Conservation (phyloP, 2,329 filamentous ascomycete species). For the Arthrobotrys sinensis region DNA sequence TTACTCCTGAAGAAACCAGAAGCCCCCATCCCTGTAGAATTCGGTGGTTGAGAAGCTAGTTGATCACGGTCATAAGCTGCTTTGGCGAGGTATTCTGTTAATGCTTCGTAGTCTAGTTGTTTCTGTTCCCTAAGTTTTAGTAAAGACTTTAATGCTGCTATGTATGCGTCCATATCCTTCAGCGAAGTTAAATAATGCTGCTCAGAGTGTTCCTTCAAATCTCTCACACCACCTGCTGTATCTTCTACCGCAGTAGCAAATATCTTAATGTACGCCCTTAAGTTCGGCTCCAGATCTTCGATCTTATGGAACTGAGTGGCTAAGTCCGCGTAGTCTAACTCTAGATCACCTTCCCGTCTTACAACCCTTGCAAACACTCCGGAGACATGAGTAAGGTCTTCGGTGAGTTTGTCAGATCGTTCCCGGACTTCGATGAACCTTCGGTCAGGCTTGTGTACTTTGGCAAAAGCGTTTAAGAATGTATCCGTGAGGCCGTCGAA, state of each 20-base stretch:
- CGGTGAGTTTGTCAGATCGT: slow-evolving; percentile 91
- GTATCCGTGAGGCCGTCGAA: slow-evolving; percentile 97
- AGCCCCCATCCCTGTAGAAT: slow-evolving; percentile 73
- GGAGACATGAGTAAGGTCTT: slow-evolving; percentile 92
- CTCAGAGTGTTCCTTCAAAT: slow-evolving; percentile 91
- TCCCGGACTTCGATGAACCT: slow-evolving; percentile 95
- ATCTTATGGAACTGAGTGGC: slow-evolving; percentile 96
- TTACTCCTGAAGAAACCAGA: slow-evolving; percentile 91
- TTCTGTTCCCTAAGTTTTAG: slow-evolving; percentile 96
- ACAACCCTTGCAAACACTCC: slow-evolving; percentile 95
- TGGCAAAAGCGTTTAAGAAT: slow-evolving; percentile 96
- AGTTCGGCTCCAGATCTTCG: slow-evolving; percentile 86
- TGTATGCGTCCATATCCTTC: slow-evolving; percentile 96
- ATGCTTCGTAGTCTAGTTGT: slow-evolving; percentile 95
- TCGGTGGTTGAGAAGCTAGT: slow-evolving; percentile 71
- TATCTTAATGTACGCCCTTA: slow-evolving; percentile 84
- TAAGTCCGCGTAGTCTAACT: slow-evolving; percentile 88
- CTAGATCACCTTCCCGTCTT: slow-evolving; percentile 87
- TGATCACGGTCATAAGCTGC: slow-evolving; percentile 88
- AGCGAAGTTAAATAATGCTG: slow-evolving; percentile 94
- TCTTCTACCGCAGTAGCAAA: slow-evolving; percentile 91
- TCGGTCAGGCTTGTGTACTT: slow-evolving; percentile 93
- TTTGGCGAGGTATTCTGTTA: slow-evolving; percentile 96
- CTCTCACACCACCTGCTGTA: slow-evolving; percentile 81
- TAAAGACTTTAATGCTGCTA: slow-evolving; percentile 85